phyloP scores from a whole-genome alignment of 495 filamentous ascomycete species.

The Aspergillus campestris region DNA sequence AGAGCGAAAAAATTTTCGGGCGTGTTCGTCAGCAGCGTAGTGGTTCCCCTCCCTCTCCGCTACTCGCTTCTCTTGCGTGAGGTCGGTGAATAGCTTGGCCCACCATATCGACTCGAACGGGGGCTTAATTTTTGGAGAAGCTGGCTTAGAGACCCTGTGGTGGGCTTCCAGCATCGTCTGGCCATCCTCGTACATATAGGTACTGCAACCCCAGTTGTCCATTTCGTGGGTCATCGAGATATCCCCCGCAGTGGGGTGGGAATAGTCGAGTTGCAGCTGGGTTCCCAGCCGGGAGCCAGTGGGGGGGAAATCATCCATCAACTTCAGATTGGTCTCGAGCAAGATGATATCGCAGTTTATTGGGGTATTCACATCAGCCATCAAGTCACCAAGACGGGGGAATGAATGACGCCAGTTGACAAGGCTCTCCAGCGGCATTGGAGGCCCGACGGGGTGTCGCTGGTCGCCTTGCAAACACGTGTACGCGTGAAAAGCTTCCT shows the following conservation, averaged over 20 bases:
- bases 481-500: constrained; percentile 39
- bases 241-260: constrained; percentile 27
- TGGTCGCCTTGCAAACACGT: constrained; percentile 40
- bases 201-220: constrained; percentile 42
- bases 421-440: constrained; percentile 35
- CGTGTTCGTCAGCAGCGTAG: constrained; percentile 30
- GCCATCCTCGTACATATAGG: constrained; percentile 35
- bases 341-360: constrained; percentile 41
- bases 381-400: constrained; percentile 32
- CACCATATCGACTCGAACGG: constrained; percentile 44
- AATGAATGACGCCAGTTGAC: constrained; percentile 38
- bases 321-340: constrained; percentile 38
- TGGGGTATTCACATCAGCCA: constrained; percentile 27
- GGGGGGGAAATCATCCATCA: constrained; percentile 40
- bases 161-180: constrained; percentile 26
- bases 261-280: constrained; percentile 36
- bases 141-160: constrained; percentile 27
- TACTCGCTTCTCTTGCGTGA: constrained; percentile 32
- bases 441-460: constrained; percentile 27
- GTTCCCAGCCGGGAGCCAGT: constrained; percentile 34
- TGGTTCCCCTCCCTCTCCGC: constrained; percentile 28
- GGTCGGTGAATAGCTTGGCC: constrained; percentile 35
- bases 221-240: constrained; percentile 31
- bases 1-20: constrained; percentile 30
- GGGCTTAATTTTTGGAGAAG: constrained; percentile 36